Conservation (phyloP, 129 eudicot species). For the Heracleum sosnowskyi region DNA sequence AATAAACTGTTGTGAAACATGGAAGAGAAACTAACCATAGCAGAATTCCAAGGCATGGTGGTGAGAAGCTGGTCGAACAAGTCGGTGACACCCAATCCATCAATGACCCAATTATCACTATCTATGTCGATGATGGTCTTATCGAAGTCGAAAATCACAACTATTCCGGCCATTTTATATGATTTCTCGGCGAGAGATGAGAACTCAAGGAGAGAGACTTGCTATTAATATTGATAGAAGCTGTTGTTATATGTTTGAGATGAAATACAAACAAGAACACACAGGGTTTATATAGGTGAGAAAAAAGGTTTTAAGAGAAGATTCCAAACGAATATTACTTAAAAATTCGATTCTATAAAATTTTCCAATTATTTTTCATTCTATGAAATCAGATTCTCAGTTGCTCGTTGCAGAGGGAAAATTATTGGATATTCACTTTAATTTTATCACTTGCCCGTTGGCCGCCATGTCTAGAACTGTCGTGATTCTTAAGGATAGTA, state of each 20-base stretch:
- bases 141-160: slow-evolving; percentile 83
- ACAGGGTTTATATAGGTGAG: slow-evolving; percentile 29
- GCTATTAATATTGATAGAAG: neutral
- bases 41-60: slow-evolving; percentile 84
- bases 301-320: neutral
- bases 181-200: neutral
- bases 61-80: slow-evolving; percentile 55
- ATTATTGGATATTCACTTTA: neutral
- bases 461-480: neutral
- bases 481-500: neutral
- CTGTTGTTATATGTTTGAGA: neutral
- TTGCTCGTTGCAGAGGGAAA: neutral
- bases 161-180: slow-evolving; percentile 40
- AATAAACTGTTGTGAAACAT: neutral
- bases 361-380: neutral
- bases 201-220: neutral
- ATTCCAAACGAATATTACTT: neutral
- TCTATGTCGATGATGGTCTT: slow-evolving; percentile 77
- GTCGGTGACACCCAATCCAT: slow-evolving; percentile 41
- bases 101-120: slow-evolving; percentile 82
- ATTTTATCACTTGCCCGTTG: neutral
- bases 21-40: slow-evolving; percentile 43
- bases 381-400: neutral
- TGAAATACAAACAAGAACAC: neutral
- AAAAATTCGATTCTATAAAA: neutral